These are phyloP conservation scores for Podospora bellae-mahoneyi DNA, from an alignment of 495 filamentous ascomycete species.

Conservation along the genomic window DNA sequence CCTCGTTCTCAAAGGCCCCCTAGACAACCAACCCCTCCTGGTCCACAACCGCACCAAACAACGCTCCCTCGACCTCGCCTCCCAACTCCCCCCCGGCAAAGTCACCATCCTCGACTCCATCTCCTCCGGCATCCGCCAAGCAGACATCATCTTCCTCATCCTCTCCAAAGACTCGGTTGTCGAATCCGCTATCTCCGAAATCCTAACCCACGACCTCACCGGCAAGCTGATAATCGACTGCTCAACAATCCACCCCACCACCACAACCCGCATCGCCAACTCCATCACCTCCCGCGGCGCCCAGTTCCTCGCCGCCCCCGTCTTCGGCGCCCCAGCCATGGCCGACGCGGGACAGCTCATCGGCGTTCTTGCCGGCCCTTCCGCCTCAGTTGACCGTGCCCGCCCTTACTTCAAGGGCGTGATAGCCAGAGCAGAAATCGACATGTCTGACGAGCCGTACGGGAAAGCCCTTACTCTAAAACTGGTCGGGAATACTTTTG, in stretches of 20 bases:
- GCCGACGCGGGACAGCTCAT: slow-evolving; percentile 73
- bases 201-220: slow-evolving; percentile 53
- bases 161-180: slow-evolving; percentile 77
- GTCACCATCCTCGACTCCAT: slow-evolving; percentile 59
- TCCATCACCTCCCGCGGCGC: slow-evolving; percentile 56
- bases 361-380: slow-evolving; percentile 70
- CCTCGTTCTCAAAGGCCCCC: slow-evolving; percentile 69
- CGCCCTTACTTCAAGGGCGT: slow-evolving; percentile 77
- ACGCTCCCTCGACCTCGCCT: slow-evolving; percentile 55
- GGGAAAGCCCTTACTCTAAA: slow-evolving; percentile 66
- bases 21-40: slow-evolving; percentile 60
- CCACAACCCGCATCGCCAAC: slow-evolving; percentile 60
- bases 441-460: slow-evolving; percentile 60
- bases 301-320: slow-evolving; percentile 73
- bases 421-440: slow-evolving; percentile 66
- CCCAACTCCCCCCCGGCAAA: slow-evolving; percentile 53
- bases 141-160: slow-evolving; percentile 82
- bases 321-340: slow-evolving; percentile 80
- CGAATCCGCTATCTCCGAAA: slow-evolving; percentile 50
- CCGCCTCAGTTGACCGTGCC: slow-evolving; percentile 56
- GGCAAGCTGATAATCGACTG: slow-evolving; percentile 80
- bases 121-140: slow-evolving; percentile 59
- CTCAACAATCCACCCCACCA: slow-evolving; percentile 85
- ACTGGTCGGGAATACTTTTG: slow-evolving; percentile 81
- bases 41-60: slow-evolving; percentile 75